Evolutionary conservation across 176 grass and related monocot genomes (phyloP).

Genomic region (Oryza meyeriana): DNA sequence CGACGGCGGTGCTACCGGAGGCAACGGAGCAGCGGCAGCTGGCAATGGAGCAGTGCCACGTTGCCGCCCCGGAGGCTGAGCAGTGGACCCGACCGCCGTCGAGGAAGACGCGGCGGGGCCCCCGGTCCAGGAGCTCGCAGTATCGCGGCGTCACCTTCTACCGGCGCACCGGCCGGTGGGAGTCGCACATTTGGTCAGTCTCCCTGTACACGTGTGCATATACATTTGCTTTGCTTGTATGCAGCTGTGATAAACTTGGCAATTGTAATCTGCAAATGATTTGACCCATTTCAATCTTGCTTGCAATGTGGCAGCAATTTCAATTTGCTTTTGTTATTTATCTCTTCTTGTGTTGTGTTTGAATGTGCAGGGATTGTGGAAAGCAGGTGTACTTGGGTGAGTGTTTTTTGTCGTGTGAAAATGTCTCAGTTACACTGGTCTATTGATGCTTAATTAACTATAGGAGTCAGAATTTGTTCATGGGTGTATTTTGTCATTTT

Average conservation of each 20-base stretch:
- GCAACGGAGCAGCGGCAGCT: neutral
- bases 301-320: neutral
- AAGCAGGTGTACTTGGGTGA: constrained; percentile 83
- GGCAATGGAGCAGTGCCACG: neutral
- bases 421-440: neutral
- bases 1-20: neutral
- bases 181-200: constrained; percentile 68
- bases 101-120: constrained; percentile 65
- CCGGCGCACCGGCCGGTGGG: constrained; percentile 72
- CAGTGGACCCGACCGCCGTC: constrained; percentile 24
- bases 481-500: neutral
- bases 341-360: neutral
- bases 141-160: constrained; percentile 89
- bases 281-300: neutral
- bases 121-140: constrained; percentile 71
- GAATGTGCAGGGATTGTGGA: constrained; percentile 62
- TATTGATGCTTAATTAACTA: neutral
- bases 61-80: neutral
- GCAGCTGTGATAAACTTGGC: neutral
- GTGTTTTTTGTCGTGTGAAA: constrained; percentile 12
- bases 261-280: neutral
- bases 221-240: neutral
- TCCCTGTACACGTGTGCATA: neutral
- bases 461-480: neutral
- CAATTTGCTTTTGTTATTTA: neutral